Evolutionary conservation across 352 stramenopile species (phyloP), one percentile per base, ranked within the genome.

Genomic region (Globisporangium iwayamae): DNA sequence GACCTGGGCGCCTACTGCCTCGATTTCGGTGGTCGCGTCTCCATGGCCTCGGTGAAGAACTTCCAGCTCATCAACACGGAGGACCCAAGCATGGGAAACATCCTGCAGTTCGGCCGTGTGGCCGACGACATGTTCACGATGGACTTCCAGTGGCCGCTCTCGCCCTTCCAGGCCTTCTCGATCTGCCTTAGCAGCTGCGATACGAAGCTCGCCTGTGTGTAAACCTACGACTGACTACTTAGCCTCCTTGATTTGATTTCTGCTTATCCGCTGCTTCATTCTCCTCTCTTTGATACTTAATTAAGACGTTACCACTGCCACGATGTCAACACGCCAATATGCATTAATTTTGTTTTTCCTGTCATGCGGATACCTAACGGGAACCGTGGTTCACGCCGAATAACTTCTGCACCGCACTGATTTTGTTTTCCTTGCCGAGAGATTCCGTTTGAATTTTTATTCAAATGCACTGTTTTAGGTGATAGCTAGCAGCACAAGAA

Each of bases 41-140:
- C 52, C 30, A 58, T 58, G 52, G 52, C 52, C 30, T 58, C 52
- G 52, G 52, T 58, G 3, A 96, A 96, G 67, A 96, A 96, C 66
- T 94, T 96, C 68, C 87, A 96, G 76, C 70, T 96, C 14, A 91
- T 95, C 61, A 90, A 87, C 62, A 78, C 81, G 16, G 81, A 94
- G 47, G 85, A 93, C 58, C 82, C 85, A 20, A 89, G 80, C 3
- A 93, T 93, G 85, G 83, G 83, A 56, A 93, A 94, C 60, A 89
- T 96, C 25, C 69, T 96, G 11, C 89, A 96, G 70, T 96, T 96
- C 66, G 86, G 87, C 18, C 87, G 88, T 62, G 87, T 96, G 32
- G 83, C 96, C 46, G 83, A 95, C 69, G 85, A 96, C 70, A 92
- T 93, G 79, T 96, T 96, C 62, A 94, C 87, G 59, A 94, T 96